Evolutionary conservation across 768 basidiomycete genomes (phyloP), one percentile per base, ranked within the genome.

Genomic region (Phylloporus sp.): DNA sequence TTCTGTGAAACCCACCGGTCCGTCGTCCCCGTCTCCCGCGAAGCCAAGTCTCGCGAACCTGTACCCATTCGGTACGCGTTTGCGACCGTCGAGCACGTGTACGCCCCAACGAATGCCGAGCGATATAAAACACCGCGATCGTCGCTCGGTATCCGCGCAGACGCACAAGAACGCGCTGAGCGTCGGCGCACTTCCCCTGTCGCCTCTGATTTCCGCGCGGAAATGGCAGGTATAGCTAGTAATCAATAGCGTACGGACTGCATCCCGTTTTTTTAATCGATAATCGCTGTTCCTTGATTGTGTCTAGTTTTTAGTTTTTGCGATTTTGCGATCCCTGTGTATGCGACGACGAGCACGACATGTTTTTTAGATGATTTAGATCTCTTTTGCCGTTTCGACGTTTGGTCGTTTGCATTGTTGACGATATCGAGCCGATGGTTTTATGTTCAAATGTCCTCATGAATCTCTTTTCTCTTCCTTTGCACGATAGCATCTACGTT

Each of bases 161-260:
- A 44, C 44, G 8, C 46, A 52, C 34, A 40, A 42, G 33, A 42
- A 49, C 28, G 26, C 47, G 22, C 48, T 18, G 41, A 50, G 43
- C 13, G 38, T 22, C 0, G 23, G 26, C n/a, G 15, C 36, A 35
- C 36, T 38, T 31, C 37, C 33, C 18, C 33, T 26, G 6, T 41
- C 40, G 1, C 33, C 50, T 15, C n/a, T 27, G 1, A 10, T 38
- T 21, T 17, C 11, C 17, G 18, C 38, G n/a, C 39, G 47, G 33
- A 54, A 34, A 42, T 37, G 55, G 35, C 42, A 45, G 21, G 27
- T 23, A 18, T 58, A 36, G 51, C 14, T 18, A 4, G 27, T 21
- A 36, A 55, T 11, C 18, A 4, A 31, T 21, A 42, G 15, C 22
- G 31, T 43, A 51, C 14, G 27, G n/a, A 42, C n/a, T n/a, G n/a